Evolutionary conservation across 768 basidiomycete genomes (phyloP).

Genomic region (Suillus americanus): DNA sequence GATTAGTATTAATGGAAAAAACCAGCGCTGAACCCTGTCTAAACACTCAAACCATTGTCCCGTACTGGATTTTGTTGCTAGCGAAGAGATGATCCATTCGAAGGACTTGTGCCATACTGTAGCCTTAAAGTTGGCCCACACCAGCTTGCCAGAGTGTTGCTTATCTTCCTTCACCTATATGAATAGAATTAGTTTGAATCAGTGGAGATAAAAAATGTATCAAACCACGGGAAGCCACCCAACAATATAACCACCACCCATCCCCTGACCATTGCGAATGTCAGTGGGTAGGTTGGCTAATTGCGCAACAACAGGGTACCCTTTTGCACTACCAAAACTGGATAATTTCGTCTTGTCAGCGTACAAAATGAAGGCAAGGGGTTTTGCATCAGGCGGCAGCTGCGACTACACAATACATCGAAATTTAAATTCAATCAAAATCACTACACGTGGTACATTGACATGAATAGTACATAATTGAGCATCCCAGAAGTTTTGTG

Average conservation of each 20-base stretch:
- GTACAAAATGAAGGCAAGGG: not conserved
- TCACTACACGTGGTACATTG: too few species aligned
- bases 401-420: too few species aligned
- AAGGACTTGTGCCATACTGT: not conserved
- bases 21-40: not conserved
- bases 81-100: not conserved
- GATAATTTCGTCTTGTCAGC: not conserved
- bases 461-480: too few species aligned
- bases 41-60: not conserved
- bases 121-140: not conserved
- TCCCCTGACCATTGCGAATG: not conserved
- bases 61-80: not conserved
- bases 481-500: too few species aligned
- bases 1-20: not conserved
- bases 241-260: not conserved
- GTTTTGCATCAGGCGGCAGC: not conserved
- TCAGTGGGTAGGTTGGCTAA: not conserved
- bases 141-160: not conserved
- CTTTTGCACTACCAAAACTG: not conserved
- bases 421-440: too few species aligned
- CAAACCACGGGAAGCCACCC: not conserved
- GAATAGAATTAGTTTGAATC: not conserved
- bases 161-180: not conserved
- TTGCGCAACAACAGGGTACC: not conserved
- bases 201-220: not conserved